Conservation (phyloP, 495 filamentous ascomycete genomes). For the Rhypophila decipiens region DNA sequence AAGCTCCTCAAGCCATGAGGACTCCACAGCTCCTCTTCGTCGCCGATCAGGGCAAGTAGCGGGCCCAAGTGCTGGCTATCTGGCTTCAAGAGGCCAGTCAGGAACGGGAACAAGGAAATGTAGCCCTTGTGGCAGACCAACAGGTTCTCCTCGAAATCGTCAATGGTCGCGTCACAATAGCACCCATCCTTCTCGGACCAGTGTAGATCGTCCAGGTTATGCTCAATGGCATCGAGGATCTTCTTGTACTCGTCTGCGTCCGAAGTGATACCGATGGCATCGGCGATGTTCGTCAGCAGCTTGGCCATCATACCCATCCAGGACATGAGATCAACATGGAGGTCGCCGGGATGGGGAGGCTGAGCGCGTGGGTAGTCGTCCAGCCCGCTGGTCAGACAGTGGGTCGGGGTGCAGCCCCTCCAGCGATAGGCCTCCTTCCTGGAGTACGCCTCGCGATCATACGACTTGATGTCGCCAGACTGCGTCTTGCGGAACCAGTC, state of each 20-base stretch:
- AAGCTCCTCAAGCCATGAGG: slow-evolving; percentile 79
- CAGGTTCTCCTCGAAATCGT: slow-evolving; percentile 85
- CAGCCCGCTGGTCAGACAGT: slow-evolving; percentile 86
- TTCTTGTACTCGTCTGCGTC: slow-evolving; percentile 67
- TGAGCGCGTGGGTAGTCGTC: slow-evolving; percentile 95
- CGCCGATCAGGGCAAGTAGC: slow-evolving; percentile 67
- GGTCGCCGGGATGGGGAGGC: slow-evolving; percentile 95
- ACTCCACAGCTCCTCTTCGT: slow-evolving; percentile 83
- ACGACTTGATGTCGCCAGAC: slow-evolving; percentile 79
- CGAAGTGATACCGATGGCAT: slow-evolving; percentile 61
- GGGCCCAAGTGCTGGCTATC: slow-evolving; percentile 66
- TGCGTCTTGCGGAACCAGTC: slow-evolving; percentile 93
- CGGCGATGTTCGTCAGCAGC: slow-evolving; percentile 70
- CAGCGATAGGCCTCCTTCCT: slow-evolving; percentile 89
- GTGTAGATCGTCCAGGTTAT: slow-evolving; percentile 89
- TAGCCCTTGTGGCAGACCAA: slow-evolving; percentile 97
- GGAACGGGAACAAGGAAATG: slow-evolving; percentile 87
- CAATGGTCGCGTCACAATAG: slow-evolving; percentile 93
- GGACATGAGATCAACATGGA: slow-evolving; percentile 89
- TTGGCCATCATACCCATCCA: slow-evolving; percentile 96
- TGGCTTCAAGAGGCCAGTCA: slow-evolving; percentile 66
- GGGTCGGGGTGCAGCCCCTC: slow-evolving; percentile 81
- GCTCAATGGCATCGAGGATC: slow-evolving; percentile 70
- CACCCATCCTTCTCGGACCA: slow-evolving; percentile 74
- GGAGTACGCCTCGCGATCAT: slow-evolving; percentile 82